A percentile compares a stretch with the other conserved stretches of the same genome.
phyloP scores from a whole-genome alignment of 2,329 filamentous ascomycete species.

The Rhinocladiella similis region DNA sequence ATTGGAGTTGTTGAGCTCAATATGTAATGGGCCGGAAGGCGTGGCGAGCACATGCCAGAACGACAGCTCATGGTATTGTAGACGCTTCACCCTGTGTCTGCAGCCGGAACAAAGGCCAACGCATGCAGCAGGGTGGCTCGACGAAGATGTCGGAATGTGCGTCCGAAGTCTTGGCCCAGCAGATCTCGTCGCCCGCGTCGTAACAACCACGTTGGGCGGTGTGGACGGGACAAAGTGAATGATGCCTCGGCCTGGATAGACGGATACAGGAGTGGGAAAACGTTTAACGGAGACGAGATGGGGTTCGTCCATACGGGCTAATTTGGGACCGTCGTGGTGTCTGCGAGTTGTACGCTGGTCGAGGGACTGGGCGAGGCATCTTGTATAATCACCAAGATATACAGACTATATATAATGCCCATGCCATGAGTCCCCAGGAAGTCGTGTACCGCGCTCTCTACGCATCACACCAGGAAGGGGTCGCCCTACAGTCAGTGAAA shows the following conservation, averaged over 20 bases:
- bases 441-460: no score
- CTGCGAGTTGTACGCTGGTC: no score
- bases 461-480: no score
- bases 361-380: no score
- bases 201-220: neutral
- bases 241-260: neutral
- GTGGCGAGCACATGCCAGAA: neutral
- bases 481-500: no score
- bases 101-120: slow-evolving; percentile 12
- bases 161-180: neutral
- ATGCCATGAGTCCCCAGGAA: no score
- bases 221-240: neutral
- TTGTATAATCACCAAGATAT: no score
- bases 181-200: neutral
- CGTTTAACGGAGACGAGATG: no score
- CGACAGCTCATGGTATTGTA: neutral
- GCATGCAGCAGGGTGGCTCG: slow-evolving; percentile 12
- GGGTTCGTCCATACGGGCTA: no score
- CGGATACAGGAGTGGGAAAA: neutral
- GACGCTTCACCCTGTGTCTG: neutral
- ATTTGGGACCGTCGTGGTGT: no score
- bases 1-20: slow-evolving; percentile 2
- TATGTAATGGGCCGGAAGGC: neutral
- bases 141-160: neutral
- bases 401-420: no score